Percentiles rank a stretch among this genome's conserved stretches.
Evolutionary conservation across 1,139 yeast genomes (phyloP).

Genomic region (Blastobotrys proliferans): DNA sequence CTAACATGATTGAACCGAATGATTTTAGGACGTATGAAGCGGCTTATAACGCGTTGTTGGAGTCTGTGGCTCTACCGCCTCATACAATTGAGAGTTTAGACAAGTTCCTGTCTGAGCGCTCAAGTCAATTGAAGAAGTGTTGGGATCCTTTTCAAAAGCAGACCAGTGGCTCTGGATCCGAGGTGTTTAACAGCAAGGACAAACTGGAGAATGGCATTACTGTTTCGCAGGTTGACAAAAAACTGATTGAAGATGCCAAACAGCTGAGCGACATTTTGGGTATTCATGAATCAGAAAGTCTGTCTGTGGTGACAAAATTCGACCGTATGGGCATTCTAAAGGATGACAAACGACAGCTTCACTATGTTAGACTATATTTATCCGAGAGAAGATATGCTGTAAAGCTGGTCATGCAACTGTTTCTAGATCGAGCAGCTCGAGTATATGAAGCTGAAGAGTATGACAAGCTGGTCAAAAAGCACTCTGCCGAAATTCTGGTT

Average conservation of each 20-base stretch:
- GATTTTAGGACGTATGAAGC: conserved; percentile 28
- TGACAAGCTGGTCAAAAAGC: conserved; percentile 12
- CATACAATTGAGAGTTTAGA: conserved; percentile 22
- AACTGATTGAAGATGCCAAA: conserved; percentile 20
- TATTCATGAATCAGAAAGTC: conserved; percentile 24
- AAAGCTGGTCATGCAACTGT: conserved; percentile 21
- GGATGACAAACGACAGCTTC: conserved; percentile 18
- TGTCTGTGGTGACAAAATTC: conserved; percentile 24
- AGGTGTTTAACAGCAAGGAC: conserved; percentile 15
- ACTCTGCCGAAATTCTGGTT: conserved; percentile 26
- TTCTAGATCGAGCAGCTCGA: conserved; percentile 14
- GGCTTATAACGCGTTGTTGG: conserved; percentile 24
- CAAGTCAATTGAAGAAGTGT: conserved; percentile 22
- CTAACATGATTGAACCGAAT: background rate
- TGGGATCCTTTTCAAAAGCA: conserved; percentile 20
- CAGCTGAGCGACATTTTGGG: conserved; percentile 22
- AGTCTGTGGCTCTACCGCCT: conserved; percentile 15
- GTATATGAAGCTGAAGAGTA: conserved; percentile 3
- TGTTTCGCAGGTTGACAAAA: conserved; percentile 21
- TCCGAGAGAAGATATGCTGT: conserved; percentile 25
- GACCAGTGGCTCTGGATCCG: conserved; percentile 11
- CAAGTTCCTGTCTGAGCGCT: conserved; percentile 20
- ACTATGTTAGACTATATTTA: conserved; percentile 23
- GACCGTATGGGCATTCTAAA: conserved; percentile 22
- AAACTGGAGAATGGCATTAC: conserved; percentile 17